phyloP scores from a whole-genome alignment of 805 yeast genomes.

The Priceomyces fermenticarens region DNA sequence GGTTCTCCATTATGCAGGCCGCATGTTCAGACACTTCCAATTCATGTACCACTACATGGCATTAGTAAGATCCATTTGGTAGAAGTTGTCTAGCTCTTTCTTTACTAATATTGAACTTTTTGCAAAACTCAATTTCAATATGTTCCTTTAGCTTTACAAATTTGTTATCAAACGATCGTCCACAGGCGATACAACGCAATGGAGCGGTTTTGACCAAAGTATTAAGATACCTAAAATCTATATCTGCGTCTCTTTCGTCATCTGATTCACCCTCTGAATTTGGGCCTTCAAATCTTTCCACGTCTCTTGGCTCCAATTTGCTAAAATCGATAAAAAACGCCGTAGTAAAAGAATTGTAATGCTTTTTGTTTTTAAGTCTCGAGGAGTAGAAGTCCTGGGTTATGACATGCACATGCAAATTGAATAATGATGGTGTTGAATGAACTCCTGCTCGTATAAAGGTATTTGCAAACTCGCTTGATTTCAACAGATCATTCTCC shows the following conservation, averaged over 20 bases:
- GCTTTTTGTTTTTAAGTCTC: constrained; percentile 56
- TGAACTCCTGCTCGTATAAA: constrained; percentile 62
- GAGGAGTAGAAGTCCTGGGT: constrained; percentile 59
- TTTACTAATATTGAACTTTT: constrained; percentile 10
- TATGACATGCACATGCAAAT: constrained; percentile 72
- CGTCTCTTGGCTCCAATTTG: constrained; percentile 26
- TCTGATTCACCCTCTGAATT: background rate
- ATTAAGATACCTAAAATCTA: background rate
- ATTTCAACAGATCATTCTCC: constrained; percentile 5
- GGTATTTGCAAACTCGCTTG: constrained; percentile 15
- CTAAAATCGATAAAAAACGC: constrained; percentile 59
- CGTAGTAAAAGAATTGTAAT: constrained; percentile 70
- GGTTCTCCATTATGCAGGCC: background rate
- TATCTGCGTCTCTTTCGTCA: background rate
- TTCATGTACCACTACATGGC: too few relatives aligned
- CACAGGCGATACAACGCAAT: constrained; percentile 23
- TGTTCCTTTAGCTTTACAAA: constrained; percentile 23
- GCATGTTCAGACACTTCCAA: too few relatives aligned
- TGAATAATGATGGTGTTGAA: constrained; percentile 63
- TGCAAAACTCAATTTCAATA: constrained; percentile 17
- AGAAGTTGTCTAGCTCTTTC: constrained; percentile 3
- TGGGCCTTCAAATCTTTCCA: background rate
- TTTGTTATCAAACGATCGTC: constrained; percentile 15
- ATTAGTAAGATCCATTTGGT: background rate
- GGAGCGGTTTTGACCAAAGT: constrained; percentile 10